These are phyloP conservation scores for Chalciporus pseudorubinellus DNA, from an alignment of 768 basidiomycete genomes.

Conservation along the genomic window DNA sequence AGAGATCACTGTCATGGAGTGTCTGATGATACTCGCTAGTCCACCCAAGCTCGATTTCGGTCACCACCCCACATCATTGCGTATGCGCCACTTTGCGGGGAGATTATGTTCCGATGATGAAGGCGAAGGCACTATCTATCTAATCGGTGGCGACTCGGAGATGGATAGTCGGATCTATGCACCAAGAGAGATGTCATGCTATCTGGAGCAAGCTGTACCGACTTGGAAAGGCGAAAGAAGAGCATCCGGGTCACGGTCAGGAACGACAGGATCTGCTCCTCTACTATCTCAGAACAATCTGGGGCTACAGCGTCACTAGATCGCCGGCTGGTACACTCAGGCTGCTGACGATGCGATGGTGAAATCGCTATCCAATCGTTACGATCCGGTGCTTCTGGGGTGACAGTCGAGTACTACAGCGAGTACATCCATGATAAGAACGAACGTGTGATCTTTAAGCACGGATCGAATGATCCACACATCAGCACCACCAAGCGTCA, in stretches of 20 bases:
- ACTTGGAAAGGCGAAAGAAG: not conserved
- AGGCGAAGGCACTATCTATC: constrained; percentile 6
- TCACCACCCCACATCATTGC: too few relatives aligned
- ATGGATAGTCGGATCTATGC: not conserved
- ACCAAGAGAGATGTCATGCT: not conserved
- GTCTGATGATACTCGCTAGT: not conserved
- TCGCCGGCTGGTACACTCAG: too few relatives aligned
- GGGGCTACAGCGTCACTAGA: too few relatives aligned
- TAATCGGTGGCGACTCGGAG: constrained; percentile 6
- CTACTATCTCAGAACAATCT: too few relatives aligned
- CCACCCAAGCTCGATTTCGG: not conserved
- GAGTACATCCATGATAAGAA: not conserved
- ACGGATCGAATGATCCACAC: too few relatives aligned
- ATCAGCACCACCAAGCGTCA: too few relatives aligned
- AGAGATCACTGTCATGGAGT: not conserved
- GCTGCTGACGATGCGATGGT: too few relatives aligned
- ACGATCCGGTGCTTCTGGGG: too few relatives aligned
- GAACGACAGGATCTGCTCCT: not conserved
- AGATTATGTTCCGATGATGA: not conserved
- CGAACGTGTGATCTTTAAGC: not conserved
- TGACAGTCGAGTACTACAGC: not conserved
- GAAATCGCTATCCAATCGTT: too few relatives aligned
- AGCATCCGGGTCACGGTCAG: not conserved
- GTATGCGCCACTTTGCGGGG: too few relatives aligned
- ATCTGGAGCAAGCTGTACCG: not conserved